Percentiles rank a stretch among this genome's conserved stretches.
phyloP scores from a whole-genome alignment of 2,329 filamentous ascomycete species.

The Karstenula rhodostoma region DNA sequence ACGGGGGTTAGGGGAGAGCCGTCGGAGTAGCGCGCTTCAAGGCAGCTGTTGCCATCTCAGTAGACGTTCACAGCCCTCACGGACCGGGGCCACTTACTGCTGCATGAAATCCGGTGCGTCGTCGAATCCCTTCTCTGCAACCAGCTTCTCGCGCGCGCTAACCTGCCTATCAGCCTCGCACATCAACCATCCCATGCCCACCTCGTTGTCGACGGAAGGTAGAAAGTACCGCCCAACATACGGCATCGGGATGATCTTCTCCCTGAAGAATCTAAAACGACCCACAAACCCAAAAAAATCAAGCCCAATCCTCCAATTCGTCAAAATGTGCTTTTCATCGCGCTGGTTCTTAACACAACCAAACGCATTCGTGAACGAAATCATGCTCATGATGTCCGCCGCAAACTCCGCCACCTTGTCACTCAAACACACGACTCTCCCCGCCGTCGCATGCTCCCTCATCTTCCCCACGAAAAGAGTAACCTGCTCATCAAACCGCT shows the following conservation, averaged over 20 bases:
- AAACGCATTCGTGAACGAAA: constrained; percentile 50
- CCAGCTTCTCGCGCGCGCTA: constrained; percentile 35
- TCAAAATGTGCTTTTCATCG: constrained; percentile 49
- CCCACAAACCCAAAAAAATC: constrained; percentile 49
- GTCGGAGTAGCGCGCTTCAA: constrained; percentile 43
- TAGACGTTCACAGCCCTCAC: too few relatives aligned
- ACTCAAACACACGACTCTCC: constrained; percentile 39
- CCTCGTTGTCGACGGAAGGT: constrained; percentile 37
- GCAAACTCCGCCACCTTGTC: constrained; percentile 53
- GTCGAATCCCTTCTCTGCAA: constrained; percentile 28
- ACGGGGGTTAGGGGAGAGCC: constrained; percentile 37
- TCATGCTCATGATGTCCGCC: constrained; percentile 53
- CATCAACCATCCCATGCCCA: constrained; percentile 51
- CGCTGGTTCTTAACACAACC: constrained; percentile 51
- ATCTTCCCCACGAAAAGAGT: constrained; percentile 45
- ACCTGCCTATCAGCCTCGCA: constrained; percentile 47
- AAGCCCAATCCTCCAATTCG: constrained; percentile 49
- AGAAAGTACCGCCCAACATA: constrained; percentile 38
- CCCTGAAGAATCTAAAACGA: constrained; percentile 47
- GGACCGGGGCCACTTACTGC: constrained; percentile 25
- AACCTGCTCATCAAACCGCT: constrained; percentile 48
- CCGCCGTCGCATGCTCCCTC: constrained; percentile 33
- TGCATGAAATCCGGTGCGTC: constrained; percentile 47
- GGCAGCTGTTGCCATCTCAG: constrained; percentile 27
- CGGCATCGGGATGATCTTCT: constrained; percentile 39